Conservation (phyloP, 116 monocot genomes). For the Thalassia testudinum region DNA sequence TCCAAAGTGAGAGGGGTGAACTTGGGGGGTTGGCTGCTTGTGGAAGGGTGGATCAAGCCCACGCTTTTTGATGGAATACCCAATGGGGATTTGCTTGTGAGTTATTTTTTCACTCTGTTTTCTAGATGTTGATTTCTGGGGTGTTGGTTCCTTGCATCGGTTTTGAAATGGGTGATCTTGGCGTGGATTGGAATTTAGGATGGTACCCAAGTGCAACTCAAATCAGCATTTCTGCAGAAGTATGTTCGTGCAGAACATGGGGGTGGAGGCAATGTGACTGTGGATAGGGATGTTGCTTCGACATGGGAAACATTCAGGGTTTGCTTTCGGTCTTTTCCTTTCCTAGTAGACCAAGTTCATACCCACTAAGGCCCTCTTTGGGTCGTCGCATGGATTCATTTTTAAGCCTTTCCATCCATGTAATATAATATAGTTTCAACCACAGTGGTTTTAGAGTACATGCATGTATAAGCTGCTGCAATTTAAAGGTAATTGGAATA, state of each 20-base stretch:
- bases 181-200: conserved; percentile 26
- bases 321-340: background rate
- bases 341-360: no score
- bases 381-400: no score
- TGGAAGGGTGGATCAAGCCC: conserved; percentile 78
- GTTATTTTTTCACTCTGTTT: conserved; percentile 1
- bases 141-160: background rate
- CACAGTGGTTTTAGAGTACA: no score
- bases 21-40: conserved; percentile 81
- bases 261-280: conserved; percentile 41
- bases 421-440: no score
- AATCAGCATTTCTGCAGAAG: conserved; percentile 41
- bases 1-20: conserved; percentile 67
- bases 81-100: conserved; percentile 76
- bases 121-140: background rate
- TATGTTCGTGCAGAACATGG: conserved; percentile 46
- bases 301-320: conserved; percentile 89
- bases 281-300: conserved; percentile 44
- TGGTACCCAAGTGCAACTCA: conserved; percentile 70
- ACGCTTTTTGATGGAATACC: conserved; percentile 75
- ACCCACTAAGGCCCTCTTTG: no score
- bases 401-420: no score
- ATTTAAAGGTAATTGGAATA: no score
- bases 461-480: no score
- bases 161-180: background rate